These are phyloP conservation scores for Scytalidium sp. DNA, from an alignment of 2,329 filamentous ascomycete genomes.

Conservation along the genomic window DNA sequence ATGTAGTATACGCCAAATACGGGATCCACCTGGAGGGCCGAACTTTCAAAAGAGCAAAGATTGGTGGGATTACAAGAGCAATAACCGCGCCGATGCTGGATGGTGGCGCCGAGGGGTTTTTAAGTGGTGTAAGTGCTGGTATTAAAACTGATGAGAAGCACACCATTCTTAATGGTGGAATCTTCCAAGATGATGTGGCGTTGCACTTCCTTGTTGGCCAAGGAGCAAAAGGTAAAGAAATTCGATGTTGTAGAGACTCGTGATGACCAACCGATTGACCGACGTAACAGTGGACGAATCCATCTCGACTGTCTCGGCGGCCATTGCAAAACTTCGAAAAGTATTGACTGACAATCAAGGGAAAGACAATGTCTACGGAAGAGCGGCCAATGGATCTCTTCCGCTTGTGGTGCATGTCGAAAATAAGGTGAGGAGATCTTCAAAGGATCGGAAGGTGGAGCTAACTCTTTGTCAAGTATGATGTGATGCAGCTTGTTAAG, in stretches of 20 bases:
- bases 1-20: constrained; percentile 36
- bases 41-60: constrained; percentile 36
- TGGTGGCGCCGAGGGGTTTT: constrained; percentile 23
- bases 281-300: constrained; percentile 16
- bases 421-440: constrained; percentile 30
- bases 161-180: constrained; percentile 36
- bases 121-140: constrained; percentile 39
- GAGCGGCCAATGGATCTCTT: constrained; percentile 33
- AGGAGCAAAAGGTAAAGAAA: constrained; percentile 26
- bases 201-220: constrained; percentile 39
- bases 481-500: constrained; percentile 37
- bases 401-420: constrained; percentile 38
- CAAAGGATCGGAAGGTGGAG: background rate
- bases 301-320: constrained; percentile 27
- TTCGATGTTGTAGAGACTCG: constrained; percentile 13
- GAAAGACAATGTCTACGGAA: constrained; percentile 35
- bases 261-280: constrained; percentile 1
- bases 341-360: constrained; percentile 32
- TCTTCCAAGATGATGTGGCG: constrained; percentile 40
- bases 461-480: constrained; percentile 26
- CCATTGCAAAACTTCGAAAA: constrained; percentile 30
- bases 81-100: constrained; percentile 34
- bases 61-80: constrained; percentile 41
- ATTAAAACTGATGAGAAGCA: constrained; percentile 35
- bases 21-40: constrained; percentile 38